These are phyloP conservation scores for Alternaria burnsii DNA, from an alignment of 2,329 filamentous ascomycete species.

Conservation along the genomic window DNA sequence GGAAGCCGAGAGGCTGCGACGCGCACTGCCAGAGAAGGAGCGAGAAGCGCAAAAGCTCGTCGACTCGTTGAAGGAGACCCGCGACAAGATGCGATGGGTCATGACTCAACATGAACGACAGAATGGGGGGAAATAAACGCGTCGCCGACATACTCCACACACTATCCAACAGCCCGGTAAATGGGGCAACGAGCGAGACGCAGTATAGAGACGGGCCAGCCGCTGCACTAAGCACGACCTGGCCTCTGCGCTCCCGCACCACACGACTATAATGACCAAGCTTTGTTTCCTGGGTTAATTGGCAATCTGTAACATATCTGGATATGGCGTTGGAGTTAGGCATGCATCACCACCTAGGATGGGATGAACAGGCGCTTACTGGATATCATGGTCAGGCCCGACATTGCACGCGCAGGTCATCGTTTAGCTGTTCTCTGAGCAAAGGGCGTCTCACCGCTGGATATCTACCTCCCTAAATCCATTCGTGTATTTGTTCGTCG, in stretches of 20 bases:
- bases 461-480: not conserved
- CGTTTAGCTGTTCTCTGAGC: not conserved
- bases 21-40: conserved; percentile 64
- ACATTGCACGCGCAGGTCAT: not conserved
- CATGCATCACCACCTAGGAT: conserved; percentile 11
- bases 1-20: conserved; percentile 65
- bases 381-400: conserved; percentile 2
- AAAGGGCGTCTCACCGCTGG: not conserved
- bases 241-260: not conserved
- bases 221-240: not conserved
- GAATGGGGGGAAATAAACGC: conserved; percentile 9
- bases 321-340: conserved; percentile 23
- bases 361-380: conserved; percentile 6
- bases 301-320: conserved; percentile 36
- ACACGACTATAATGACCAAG: conserved; percentile 32
- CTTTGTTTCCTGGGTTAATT: conserved; percentile 24
- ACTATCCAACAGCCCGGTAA: conserved; percentile 1
- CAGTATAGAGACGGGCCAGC: not conserved
- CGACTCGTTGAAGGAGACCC: conserved; percentile 66
- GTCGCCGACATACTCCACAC: not conserved
- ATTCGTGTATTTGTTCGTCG: not conserved
- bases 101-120: conserved; percentile 54
- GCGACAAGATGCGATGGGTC: conserved; percentile 77
- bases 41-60: conserved; percentile 67
- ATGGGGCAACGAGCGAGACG: conserved; percentile 2